Evolutionary conservation across 139 green algal species (phyloP).

Genomic region (Micractinium conductrix): DNA sequence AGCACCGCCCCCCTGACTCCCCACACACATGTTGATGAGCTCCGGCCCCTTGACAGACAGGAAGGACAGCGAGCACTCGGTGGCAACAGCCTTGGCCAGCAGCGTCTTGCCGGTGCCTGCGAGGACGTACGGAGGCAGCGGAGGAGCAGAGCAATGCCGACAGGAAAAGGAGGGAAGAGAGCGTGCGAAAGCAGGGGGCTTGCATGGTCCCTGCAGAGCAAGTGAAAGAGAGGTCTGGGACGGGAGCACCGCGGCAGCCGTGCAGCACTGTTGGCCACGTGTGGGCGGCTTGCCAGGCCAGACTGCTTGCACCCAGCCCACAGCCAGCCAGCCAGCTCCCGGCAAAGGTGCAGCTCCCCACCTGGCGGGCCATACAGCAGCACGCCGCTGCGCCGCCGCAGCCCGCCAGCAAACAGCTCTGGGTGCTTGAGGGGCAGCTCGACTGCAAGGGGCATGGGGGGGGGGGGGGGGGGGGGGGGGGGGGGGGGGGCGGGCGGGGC

Average conservation of each 20-base stretch:
- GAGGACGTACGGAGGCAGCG: too few relatives aligned
- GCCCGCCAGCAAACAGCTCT: conserved; percentile 83
- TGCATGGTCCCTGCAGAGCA: too few relatives aligned
- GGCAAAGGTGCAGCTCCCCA: conserved; percentile 3
- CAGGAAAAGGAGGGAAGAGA: too few relatives aligned
- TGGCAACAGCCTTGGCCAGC: conserved; percentile 91
- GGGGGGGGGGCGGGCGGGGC: neutral
- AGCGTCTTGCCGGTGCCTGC: conserved; percentile 92
- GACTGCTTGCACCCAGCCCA: too few relatives aligned
- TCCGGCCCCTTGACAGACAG: conserved; percentile 93
- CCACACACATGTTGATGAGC: conserved; percentile 96
- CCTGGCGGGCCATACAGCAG: conserved; percentile 93
- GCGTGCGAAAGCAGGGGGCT: too few relatives aligned
- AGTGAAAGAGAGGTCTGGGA: too few relatives aligned
- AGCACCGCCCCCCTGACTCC: too few relatives aligned
- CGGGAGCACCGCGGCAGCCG: too few relatives aligned
- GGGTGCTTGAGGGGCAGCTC: conserved; percentile 91
- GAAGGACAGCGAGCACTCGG: conserved; percentile 88
- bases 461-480: neutral
- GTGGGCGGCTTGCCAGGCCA: too few relatives aligned
- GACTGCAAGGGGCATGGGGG: conserved; percentile 37
- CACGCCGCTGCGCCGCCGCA: conserved; percentile 85
- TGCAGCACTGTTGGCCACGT: too few relatives aligned
- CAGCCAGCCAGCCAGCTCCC: too few relatives aligned
- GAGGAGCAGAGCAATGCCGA: too few relatives aligned